Base-by-base conservation (phyloP, 148 eudicot genomes). In the Hydrangea macrophylla region DNA sequence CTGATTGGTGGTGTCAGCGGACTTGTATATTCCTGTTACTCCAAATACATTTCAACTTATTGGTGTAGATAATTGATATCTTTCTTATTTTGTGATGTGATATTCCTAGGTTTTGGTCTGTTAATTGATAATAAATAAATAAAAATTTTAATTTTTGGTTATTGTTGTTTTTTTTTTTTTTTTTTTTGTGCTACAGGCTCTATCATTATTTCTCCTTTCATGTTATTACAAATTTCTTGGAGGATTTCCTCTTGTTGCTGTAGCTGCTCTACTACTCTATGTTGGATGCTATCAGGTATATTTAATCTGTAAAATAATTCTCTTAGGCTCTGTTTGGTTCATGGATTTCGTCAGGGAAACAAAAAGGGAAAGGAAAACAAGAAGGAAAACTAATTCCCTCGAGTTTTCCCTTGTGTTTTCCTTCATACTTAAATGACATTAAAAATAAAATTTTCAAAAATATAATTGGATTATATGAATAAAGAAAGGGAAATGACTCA, bases 231-330 rank as follows among this genome's bases (percentile, higher is more conserved):
- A 89, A 70, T 78, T 89, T 77, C 86, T 95, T 2, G 85, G 84
- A 70, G 87, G 85, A 48, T 77, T 79, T 45, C 97, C 97, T 22
- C 64, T 82, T 33, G 78, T 95, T 66, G 99, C 99, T 77, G 97
- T 95, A 24, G 89, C 74, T 62, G 93, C 99, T 71, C 78, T 95
- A 70, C 97, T 91, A 66, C 80, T 95, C 33, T 95, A 95, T 71
- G 99, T 95, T 44, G 97, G 99, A 30, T 81, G 96, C 81, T 95
- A 95, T 76, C 99, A 95, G 86, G 97, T 95, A 79, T 62, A 27
- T 20, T 48, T n/a, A n/a, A n/a, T n/a, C n/a, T n/a, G n/a, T n/a
- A n/a, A n/a, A n/a, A n/a, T n/a, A n/a, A n/a, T n/a, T n/a, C n/a
- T n/a, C n/a, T n/a, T n/a, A n/a, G n/a, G n/a, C n/a, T n/a, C n/a